phyloP scores from a whole-genome alignment of 345 rosid species.

The Citrus cavaleriei region DNA sequence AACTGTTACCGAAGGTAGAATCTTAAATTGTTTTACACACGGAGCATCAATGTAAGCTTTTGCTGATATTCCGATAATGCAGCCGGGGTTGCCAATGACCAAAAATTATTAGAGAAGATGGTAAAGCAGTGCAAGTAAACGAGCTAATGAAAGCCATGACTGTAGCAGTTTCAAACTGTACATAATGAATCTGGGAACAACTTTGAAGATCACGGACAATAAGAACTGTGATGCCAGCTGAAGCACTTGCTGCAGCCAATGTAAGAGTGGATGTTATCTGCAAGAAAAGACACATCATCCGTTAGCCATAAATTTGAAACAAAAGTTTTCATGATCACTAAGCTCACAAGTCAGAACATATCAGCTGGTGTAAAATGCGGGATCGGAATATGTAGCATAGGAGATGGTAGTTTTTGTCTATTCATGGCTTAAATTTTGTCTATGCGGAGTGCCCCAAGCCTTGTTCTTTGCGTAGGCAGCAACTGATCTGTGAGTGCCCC shows the following conservation, averaged over 20 bases:
- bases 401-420: too few relatives aligned
- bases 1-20: too few relatives aligned
- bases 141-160: conserved; percentile 75
- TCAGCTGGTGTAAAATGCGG: background rate
- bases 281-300: conserved; percentile 3
- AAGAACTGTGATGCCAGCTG: conserved; percentile 83
- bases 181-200: conserved; percentile 52
- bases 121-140: conserved; percentile 43
- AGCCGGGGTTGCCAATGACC: conserved; percentile 46
- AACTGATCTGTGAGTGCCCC: conserved; percentile 94
- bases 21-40: background rate
- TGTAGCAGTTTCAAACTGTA: conserved; percentile 65
- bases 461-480: conserved; percentile 87
- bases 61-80: too few relatives aligned
- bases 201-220: conserved; percentile 58
- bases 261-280: conserved; percentile 68
- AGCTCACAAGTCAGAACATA: background rate
- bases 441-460: conserved; percentile 96
- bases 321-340: background rate
- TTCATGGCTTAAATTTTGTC: conserved; percentile 18
- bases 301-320: background rate
- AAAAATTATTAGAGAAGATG: conserved; percentile 63
- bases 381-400: too few relatives aligned
- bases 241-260: conserved; percentile 75
- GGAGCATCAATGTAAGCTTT: background rate